Percentiles rank a stretch among this genome's conserved stretches.
These are phyloP conservation scores for Pichia norvegensis DNA, from an alignment of 1,139 yeast species.

Conservation along the genomic window DNA sequence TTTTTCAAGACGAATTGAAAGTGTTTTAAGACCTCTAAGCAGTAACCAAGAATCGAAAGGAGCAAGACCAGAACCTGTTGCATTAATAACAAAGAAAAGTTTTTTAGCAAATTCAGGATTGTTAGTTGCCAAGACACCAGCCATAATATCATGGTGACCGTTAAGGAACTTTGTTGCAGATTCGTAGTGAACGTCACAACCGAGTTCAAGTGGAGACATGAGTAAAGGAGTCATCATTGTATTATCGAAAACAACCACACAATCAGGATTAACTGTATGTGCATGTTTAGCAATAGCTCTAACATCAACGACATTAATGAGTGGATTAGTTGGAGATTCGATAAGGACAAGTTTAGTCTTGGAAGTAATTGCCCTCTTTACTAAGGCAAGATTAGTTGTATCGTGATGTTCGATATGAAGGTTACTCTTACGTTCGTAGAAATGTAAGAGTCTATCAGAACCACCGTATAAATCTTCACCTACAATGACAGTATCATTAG, in stretches of 20 bases:
- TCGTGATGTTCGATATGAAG: constrained; percentile 70
- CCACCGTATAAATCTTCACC: constrained; percentile 95
- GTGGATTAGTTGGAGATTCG: constrained; percentile 89
- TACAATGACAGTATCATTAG: constrained; percentile 82
- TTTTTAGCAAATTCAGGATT: constrained; percentile 56
- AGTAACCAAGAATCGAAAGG: constrained; percentile 90
- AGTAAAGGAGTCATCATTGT: constrained; percentile 92
- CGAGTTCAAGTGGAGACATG: constrained; percentile 77
- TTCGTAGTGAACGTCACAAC: constrained; percentile 87
- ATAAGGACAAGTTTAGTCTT: constrained; percentile 68
- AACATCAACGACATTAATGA: constrained; percentile 80
- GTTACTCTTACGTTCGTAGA: constrained; percentile 58
- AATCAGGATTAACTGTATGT: constrained; percentile 57
- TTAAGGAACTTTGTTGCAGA: constrained; percentile 86
- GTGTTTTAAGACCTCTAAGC: constrained; percentile 77
- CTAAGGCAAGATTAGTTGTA: constrained; percentile 61
- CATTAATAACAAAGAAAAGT: constrained; percentile 69
- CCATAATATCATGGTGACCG: constrained; percentile 96
- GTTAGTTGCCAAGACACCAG: constrained; percentile 77
- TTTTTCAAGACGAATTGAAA: constrained; percentile 76
- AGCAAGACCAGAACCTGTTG: constrained; percentile 84
- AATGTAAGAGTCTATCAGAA: constrained; percentile 75
- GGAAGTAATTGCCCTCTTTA: constrained; percentile 43
- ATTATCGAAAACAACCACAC: constrained; percentile 80
- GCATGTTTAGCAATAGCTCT: constrained; percentile 57